A percentile compares a stretch with the other conserved stretches of the same genome.
These are phyloP conservation scores for Micractinium conductrix DNA, from an alignment of 139 green algal species.

Conservation along the genomic window DNA sequence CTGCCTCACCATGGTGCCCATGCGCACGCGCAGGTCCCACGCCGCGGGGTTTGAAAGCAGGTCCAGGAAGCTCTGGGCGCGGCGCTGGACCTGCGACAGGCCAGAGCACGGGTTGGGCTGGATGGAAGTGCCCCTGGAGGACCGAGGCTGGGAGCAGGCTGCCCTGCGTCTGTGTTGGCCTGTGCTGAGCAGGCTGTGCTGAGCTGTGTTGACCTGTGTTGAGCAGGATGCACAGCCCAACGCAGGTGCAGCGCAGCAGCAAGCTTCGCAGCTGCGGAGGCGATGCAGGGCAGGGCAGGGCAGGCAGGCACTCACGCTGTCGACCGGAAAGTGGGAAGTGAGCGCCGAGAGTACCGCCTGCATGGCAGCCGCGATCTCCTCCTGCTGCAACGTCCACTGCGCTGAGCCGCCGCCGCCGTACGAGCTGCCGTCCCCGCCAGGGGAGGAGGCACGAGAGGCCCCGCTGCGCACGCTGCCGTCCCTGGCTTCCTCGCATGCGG, in stretches of 20 bases:
- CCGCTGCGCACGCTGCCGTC: neutral
- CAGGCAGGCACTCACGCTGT: neutral
- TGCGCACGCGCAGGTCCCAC: constrained; percentile 18
- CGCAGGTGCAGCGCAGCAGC: neutral
- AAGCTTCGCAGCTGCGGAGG: neutral
- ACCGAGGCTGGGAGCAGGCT: too few species aligned
- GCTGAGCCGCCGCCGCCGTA: neutral
- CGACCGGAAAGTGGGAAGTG: constrained; percentile 36
- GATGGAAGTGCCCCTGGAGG: too few species aligned
- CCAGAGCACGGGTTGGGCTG: too few species aligned
- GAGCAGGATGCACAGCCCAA: too few species aligned
- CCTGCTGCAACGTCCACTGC: constrained; percentile 33
- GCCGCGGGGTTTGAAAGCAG: constrained; percentile 16
- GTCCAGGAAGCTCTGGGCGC: constrained; percentile 30
- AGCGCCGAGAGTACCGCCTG: constrained; percentile 35
- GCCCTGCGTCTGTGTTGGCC: too few species aligned
- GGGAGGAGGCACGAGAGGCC: too few species aligned
- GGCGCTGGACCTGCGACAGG: constrained; percentile 24
- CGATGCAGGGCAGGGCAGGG: neutral
- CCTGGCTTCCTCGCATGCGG: too few species aligned
- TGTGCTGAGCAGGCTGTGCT: neutral
- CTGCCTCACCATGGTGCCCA: constrained; percentile 12
- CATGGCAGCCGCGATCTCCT: constrained; percentile 39
- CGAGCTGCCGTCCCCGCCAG: neutral
- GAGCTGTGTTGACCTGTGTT: too few species aligned